Evolutionary conservation across 306 rosid genomes (phyloP).

Genomic region (Fagus sylvatica): DNA sequence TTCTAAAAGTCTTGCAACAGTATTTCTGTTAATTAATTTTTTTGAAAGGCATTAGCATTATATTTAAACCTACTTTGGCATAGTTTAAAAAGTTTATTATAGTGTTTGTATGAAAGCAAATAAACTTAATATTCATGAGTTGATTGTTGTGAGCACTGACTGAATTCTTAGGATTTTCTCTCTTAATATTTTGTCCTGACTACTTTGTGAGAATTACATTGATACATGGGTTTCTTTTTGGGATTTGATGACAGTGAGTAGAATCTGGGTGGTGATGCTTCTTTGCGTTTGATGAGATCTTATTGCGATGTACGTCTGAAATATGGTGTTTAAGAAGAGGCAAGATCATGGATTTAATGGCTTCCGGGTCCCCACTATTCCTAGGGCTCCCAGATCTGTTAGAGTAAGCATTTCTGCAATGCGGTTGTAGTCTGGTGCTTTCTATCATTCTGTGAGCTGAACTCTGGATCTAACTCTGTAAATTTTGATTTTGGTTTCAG

Average conservation of each 20-base stretch:
- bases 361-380: constrained; percentile 66
- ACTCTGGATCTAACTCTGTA: constrained; percentile 16
- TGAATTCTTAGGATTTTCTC: constrained; percentile 13
- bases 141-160: constrained; percentile 14
- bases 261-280: constrained; percentile 33
- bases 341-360: constrained; percentile 60
- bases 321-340: constrained; percentile 86
- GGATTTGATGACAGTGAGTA: constrained; percentile 43
- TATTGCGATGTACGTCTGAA: constrained; percentile 48
- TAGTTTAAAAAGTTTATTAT: neutral
- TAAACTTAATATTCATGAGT: neutral
- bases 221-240: constrained; percentile 14
- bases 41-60: neutral
- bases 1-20: neutral
- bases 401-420: constrained; percentile 55
- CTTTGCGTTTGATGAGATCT: constrained; percentile 46
- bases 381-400: constrained; percentile 81
- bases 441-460: constrained; percentile 15
- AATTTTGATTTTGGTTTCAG: constrained; percentile 53
- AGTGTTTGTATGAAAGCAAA: constrained; percentile 8
- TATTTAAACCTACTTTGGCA: too few relatives aligned
- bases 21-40: neutral
- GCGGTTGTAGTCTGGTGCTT: constrained; percentile 12
- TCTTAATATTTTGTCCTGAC: neutral
- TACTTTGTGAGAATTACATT: constrained; percentile 19